Conservation (phyloP, 2,329 filamentous ascomycete genomes). For the Fusarium robinianum region DNA sequence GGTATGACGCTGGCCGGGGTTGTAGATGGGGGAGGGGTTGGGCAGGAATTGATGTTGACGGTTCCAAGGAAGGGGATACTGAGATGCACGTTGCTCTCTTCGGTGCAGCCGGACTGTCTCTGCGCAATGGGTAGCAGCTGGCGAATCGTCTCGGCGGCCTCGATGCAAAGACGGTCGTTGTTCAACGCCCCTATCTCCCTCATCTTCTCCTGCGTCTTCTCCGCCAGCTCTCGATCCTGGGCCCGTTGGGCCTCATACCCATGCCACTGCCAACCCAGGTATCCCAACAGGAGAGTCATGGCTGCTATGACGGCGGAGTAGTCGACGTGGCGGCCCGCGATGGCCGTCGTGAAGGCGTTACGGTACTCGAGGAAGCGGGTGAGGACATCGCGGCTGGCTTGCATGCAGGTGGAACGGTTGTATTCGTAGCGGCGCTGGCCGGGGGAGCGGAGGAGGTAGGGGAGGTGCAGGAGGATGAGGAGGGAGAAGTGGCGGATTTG, state of each 20-base stretch:
- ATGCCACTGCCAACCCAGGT: constrained; percentile 47
- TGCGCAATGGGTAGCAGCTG: constrained; percentile 50
- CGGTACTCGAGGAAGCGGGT: constrained; percentile 54
- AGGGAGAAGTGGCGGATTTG: constrained; percentile 58
- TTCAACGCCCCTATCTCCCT: constrained; percentile 44
- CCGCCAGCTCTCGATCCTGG: constrained; percentile 45
- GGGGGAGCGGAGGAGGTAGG: constrained; percentile 55
- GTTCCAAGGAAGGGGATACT: constrained; percentile 54
- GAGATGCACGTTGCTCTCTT: constrained; percentile 41
- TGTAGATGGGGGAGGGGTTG: constrained; percentile 21
- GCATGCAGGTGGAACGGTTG: constrained; percentile 48
- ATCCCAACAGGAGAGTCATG: constrained; percentile 55
- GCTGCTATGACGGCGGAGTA: constrained; percentile 57
- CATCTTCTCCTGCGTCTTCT: constrained; percentile 45
- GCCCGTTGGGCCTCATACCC: constrained; percentile 29
- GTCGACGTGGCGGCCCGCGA: constrained; percentile 51
- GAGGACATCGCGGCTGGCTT: constrained; percentile 56
- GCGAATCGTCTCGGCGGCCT: constrained; percentile 50
- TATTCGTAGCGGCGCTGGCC: constrained; percentile 53
- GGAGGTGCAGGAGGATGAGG: constrained; percentile 58
- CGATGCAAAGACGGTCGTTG: constrained; percentile 47
- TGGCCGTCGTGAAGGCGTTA: constrained; percentile 21
- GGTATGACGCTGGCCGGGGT: constrained; percentile 15
- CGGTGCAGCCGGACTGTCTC: constrained; percentile 20
- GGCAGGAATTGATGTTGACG: constrained; percentile 46